Percentiles rank a stretch among this genome's conserved stretches.
phyloP scores from a whole-genome alignment of 805 yeast species.

The Starmerella bombicola region DNA sequence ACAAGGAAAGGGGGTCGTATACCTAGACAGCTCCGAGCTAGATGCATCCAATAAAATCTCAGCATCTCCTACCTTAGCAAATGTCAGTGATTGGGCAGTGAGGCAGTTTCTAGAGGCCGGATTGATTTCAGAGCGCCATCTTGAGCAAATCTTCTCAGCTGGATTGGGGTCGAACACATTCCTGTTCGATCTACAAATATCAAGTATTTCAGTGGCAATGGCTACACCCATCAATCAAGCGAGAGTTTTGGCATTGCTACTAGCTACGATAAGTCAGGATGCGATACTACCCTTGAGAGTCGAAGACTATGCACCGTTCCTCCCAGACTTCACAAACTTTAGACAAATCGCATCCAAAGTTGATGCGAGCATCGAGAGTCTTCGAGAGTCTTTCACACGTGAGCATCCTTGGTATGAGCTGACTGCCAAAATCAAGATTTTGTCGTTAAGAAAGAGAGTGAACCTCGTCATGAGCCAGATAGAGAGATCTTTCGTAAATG shows the following conservation, averaged over 20 bases:
- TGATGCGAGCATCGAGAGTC: conserved; percentile 3
- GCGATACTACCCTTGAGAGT: conserved; percentile 10
- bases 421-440: conserved; percentile 6
- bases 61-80: background rate
- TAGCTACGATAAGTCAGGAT: conserved; percentile 8
- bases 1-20: conserved; percentile 2
- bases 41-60: background rate
- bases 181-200: conserved; percentile 6
- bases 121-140: background rate
- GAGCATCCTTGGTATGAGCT: conserved; percentile 20
- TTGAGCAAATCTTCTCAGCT: background rate
- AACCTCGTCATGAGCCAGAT: conserved; percentile 8
- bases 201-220: conserved; percentile 6
- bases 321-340: background rate
- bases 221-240: background rate
- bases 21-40: conserved; percentile 3
- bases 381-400: conserved; percentile 5
- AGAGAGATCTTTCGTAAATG: conserved; percentile 5
- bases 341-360: background rate
- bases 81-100: conserved; percentile 1
- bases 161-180: conserved; percentile 5
- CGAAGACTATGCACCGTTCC: conserved; percentile 1
- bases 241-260: conserved; percentile 8
- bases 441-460: conserved; percentile 7
- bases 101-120: conserved; percentile 10